A percentile compares a stretch with the other conserved stretches of the same genome.
Conservation (phyloP, 1,284 basidiomycete species). For the Cystobasidium pallidum region DNA sequence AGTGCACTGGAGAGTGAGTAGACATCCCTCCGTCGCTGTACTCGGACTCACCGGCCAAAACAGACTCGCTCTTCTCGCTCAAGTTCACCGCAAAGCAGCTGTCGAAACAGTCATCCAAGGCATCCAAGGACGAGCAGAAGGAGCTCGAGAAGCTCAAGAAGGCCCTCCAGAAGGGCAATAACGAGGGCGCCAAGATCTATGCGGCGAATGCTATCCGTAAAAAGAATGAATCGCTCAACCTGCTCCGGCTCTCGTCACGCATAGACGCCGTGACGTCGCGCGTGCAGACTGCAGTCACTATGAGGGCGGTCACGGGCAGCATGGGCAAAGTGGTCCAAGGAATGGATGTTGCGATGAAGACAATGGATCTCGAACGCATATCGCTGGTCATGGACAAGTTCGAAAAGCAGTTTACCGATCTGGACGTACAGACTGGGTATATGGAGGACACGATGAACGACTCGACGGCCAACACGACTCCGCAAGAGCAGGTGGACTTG, state of each 20-base stretch:
- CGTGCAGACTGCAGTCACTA: conserved; percentile 99
- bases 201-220: conserved; percentile 98
- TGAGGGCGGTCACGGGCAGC: conserved; percentile 82
- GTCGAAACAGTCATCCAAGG: conserved; percentile 89
- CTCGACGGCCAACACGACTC: conserved; percentile 88
- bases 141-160: conserved; percentile 91
- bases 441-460: conserved; percentile 97
- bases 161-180: conserved; percentile 95
- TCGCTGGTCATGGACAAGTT: conserved; percentile 99
- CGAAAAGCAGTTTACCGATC: conserved; percentile 91
- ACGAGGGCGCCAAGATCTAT: conserved; percentile 97
- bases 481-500: conserved; percentile 94
- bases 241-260: conserved; percentile 70
- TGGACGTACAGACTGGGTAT: conserved; percentile 96
- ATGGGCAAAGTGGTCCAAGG: conserved; percentile 96
- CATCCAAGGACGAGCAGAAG: conserved; percentile 83
- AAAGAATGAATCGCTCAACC: conserved; percentile 92
- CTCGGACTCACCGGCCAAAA: conserved; percentile 29
- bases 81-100: conserved; percentile 95
- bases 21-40: too few species aligned
- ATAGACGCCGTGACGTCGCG: conserved; percentile 96
- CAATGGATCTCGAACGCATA: conserved; percentile 99
- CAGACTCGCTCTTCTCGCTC: conserved; percentile 93
- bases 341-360: conserved; percentile 99
- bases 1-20: conserved; percentile 85